Base-by-base conservation (phyloP, 495 filamentous ascomycete species). In the Penicillium canescens region DNA sequence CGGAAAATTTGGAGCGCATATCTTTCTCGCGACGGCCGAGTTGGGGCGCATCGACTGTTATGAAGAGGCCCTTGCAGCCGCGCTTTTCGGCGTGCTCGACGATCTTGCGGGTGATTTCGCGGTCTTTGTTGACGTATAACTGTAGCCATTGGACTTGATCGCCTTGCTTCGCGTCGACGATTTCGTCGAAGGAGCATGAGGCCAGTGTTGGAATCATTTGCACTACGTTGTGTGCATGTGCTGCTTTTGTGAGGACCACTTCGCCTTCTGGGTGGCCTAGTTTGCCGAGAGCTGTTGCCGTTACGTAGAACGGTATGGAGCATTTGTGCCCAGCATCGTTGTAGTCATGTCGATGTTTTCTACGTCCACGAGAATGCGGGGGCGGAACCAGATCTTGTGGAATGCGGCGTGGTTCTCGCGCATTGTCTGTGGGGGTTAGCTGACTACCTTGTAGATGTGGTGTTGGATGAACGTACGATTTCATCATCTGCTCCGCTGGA, bases 151-250 rank as follows among this genome's bases (percentile, higher is more conserved):
- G 94, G 1, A 91, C 85, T 66, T 98, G 94, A 51, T 86, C 87
- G 10, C 81, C 89, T 55, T 82, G 75, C 36, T 80, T 81, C 26
- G 92, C 94, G 65, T 96, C 95, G 55, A 93, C 75, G 47, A 98
- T 96, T 71, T 98, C 95, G 73, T 98, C 94, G 64, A 98, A 98
- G 14, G 90, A 90, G 74, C 95, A 98, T 16, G 91, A 96, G 8
- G 95, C 95, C n/a, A 98, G 80, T 6, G 94, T 98, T 2, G 94
- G 94, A 50, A 98, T 98, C 92, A 96, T 96, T 71, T 97, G 92
- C 48, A 96, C 75, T 23, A 96, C 88, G 65, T 92, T 82, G 75
- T 98, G 94, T 60, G 85, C 86, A 66, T 81, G 80, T 1, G 95
- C 89, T 9, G 90, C 90, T 40, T 82, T 78, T 4, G 92, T 97